Evolutionary conservation across 495 filamentous ascomycete genomes (phyloP), one percentile per base, ranked within the genome.

Genomic region (Xylaria intraflava): DNA sequence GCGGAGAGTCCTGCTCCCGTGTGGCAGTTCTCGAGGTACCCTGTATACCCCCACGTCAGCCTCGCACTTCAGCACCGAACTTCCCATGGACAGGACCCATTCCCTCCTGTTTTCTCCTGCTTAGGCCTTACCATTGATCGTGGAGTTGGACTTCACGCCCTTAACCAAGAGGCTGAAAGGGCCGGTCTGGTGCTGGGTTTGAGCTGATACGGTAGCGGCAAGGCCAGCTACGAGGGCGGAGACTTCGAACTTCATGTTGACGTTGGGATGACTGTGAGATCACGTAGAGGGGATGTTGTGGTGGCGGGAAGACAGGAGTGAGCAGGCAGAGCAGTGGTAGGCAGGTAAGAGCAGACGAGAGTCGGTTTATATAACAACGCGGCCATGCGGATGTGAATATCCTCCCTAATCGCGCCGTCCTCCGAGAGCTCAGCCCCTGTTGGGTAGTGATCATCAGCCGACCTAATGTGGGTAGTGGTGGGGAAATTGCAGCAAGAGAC

Each of bases 1-100:
- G 69, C 73, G 54, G 80, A 73, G 24, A 75, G 78, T 16, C 72
- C 78, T 31, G 80, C 79, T 10, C 81, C 81, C 22, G 75, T 63
- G 56, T 83, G 80, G 66, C 81, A 83, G 27, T 79, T 62, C 5
- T 38, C 38, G 31, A 78, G 70, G 46, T 67, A 70, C 2, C 64
- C 53, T 65, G 65, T 68, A 52, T 72, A 39, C n/a, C n/a, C n/a
- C n/a, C n/a, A n/a, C n/a, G n/a, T n/a, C n/a, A n/a, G n/a, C n/a
- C n/a, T 35, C 3, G 3, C 6, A 36, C 14, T 42, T 53, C 19
- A 53, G 33, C 10, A 20, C 20, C 23, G 8, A 17, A 14, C 16
- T 12, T 11, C 16, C 10, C 12, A 6, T 9, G 11, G 17, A 31
- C 1, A 7, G 7, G 22, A n/a, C n/a, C n/a, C n/a, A n/a, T n/a